Evolutionary conservation across 2,329 filamentous ascomycete species (phyloP).

Genomic region (Alternaria consortialis): DNA sequence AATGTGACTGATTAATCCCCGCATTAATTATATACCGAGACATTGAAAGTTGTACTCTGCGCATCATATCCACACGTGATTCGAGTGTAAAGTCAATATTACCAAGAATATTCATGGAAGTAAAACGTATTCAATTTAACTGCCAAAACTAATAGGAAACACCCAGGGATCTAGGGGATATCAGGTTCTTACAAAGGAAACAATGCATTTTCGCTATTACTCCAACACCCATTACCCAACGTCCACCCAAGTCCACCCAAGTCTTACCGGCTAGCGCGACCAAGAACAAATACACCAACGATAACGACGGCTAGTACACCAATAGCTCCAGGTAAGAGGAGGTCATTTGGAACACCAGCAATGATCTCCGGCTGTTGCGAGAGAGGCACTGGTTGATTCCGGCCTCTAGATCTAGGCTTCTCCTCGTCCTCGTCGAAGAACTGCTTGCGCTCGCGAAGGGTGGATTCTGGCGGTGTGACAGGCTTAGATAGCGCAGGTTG

Average conservation of each 20-base stretch:
- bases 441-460: constrained; percentile 58
- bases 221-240: constrained; percentile 1
- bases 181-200: constrained; percentile 21
- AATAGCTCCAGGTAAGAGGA: constrained; percentile 91
- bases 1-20: not conserved
- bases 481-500: constrained; percentile 62
- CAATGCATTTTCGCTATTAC: constrained; percentile 7
- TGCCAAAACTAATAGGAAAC: constrained; percentile 16
- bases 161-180: constrained; percentile 22
- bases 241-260: not conserved
- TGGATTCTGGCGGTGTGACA: constrained; percentile 63
- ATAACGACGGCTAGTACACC: constrained; percentile 95
- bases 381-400: constrained; percentile 55
- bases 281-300: constrained; percentile 88
- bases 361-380: constrained; percentile 79
- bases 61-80: no score
- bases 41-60: not conserved
- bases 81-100: no score
- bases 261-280: constrained; percentile 63
- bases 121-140: constrained; percentile 13
- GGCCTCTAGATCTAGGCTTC: constrained; percentile 45
- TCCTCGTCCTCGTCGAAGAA: constrained; percentile 67
- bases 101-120: not conserved
- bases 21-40: not conserved
- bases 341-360: constrained; percentile 89